A percentile compares a stretch with the other conserved stretches of the same genome.
Conservation (phyloP, 441 rosid genomes). For the Gossypium schwendimanii region DNA sequence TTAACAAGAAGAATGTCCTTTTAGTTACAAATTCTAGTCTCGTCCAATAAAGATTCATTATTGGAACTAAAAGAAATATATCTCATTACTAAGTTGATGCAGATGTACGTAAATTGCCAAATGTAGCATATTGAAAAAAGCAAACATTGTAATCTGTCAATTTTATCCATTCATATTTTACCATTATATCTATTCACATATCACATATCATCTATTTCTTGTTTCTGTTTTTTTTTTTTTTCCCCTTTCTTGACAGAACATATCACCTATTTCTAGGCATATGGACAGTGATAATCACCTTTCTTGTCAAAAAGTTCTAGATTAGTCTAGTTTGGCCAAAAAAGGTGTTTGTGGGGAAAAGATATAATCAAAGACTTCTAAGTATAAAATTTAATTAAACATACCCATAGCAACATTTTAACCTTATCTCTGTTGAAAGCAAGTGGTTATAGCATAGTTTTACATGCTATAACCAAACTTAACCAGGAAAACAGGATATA, state of each 20-base stretch:
- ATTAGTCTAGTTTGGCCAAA: not conserved
- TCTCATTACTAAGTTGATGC: not conserved
- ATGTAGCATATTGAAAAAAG: not conserved
- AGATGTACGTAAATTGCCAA: not conserved
- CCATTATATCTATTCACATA: not conserved
- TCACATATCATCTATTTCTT: not conserved
- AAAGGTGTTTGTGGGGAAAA: not conserved
- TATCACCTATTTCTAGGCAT: not conserved
- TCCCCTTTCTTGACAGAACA: not conserved
- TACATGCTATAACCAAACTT: slow-evolving; percentile 8
- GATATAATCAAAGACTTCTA: not conserved
- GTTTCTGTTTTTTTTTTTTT: too few relatives aligned
- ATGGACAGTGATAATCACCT: not conserved
- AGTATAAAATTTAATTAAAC: not conserved
- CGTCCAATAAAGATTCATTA: not conserved
- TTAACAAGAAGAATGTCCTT: not conserved
- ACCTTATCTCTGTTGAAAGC: not conserved
- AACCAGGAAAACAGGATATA: slow-evolving; percentile 3
- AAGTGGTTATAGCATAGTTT: not conserved
- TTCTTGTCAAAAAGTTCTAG: not conserved
- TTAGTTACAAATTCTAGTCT: not conserved
- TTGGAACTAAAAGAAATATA: not conserved
- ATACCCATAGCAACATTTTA: not conserved
- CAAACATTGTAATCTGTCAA: not conserved
- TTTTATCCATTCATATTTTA: not conserved